Evolutionary conservation across 2,329 filamentous ascomycete species (phyloP).

Genomic region (Akanthomyces lecanii): DNA sequence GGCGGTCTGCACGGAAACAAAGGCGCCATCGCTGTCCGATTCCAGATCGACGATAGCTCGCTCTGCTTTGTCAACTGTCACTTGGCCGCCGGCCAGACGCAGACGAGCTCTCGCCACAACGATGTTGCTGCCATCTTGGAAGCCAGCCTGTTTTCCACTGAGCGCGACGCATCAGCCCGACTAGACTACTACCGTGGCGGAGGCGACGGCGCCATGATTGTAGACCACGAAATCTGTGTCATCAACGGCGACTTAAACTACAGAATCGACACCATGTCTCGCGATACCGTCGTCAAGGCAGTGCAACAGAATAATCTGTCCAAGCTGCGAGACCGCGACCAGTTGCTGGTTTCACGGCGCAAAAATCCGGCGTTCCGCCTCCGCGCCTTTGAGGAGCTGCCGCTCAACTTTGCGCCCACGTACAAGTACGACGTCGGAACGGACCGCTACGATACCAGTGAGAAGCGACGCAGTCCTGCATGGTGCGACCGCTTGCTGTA

Average conservation of each 20-base stretch:
- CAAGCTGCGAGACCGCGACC: slow-evolving; percentile 89
- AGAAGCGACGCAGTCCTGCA: slow-evolving; percentile 89
- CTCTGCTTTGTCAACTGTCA: slow-evolving; percentile 97
- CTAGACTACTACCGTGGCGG: slow-evolving; percentile 81
- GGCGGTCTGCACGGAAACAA: slow-evolving; percentile 95
- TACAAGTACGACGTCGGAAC: slow-evolving; percentile 99
- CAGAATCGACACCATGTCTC: slow-evolving; percentile 94
- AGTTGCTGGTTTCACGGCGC: slow-evolving; percentile 81
- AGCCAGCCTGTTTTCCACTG: slow-evolving; percentile 65
- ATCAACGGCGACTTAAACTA: slow-evolving; percentile 97
- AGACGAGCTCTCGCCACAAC: slow-evolving; percentile 86
- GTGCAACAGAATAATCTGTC: slow-evolving; percentile 74
- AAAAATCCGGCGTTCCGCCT: slow-evolving; percentile 88
- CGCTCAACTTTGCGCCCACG: slow-evolving; percentile 88
- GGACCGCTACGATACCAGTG: slow-evolving; percentile 87
- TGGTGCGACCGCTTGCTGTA: slow-evolving; percentile 97
- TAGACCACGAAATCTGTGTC: slow-evolving; percentile 97
- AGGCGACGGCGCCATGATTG: slow-evolving; percentile 90
- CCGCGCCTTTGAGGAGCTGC: slow-evolving; percentile 82
- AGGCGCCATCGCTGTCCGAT: slow-evolving; percentile 86
- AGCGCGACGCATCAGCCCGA: slow-evolving; percentile 62
- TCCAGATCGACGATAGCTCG: slow-evolving; percentile 88
- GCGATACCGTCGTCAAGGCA: slow-evolving; percentile 84
- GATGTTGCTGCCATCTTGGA: slow-evolving; percentile 90
- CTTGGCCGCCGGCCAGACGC: slow-evolving; percentile 86